Evolutionary conservation across 345 rosid species (phyloP).

Genomic region (Physaria fendleri): DNA sequence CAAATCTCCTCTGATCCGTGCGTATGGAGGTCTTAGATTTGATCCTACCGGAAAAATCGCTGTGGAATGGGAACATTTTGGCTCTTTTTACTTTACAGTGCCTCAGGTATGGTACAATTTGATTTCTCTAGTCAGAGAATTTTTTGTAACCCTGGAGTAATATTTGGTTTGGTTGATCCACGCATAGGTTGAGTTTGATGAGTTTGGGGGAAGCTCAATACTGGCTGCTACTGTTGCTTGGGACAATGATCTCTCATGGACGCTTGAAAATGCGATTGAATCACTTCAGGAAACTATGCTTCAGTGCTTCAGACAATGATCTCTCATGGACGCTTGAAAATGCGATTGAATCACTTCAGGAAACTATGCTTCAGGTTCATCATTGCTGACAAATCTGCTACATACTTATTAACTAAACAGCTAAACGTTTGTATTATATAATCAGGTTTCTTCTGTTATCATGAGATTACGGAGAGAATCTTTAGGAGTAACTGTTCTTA

Average conservation of each 20-base stretch:
- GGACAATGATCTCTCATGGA: conserved; percentile 60
- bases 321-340: conserved; percentile 56
- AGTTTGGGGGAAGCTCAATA: conserved; percentile 60
- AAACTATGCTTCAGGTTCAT: conserved; percentile 48
- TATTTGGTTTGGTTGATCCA: conserved; percentile 25
- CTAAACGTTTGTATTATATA: not conserved
- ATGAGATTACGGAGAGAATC: conserved; percentile 38
- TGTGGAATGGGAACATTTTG: conserved; percentile 73
- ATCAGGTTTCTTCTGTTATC: conserved; percentile 55
- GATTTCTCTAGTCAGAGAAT: not conserved
- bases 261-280: conserved; percentile 49
- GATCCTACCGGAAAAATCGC: conserved; percentile 53
- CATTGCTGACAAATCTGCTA: not conserved
- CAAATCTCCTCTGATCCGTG: conserved; percentile 70
- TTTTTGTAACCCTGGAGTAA: not conserved
- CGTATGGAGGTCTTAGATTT: conserved; percentile 83
- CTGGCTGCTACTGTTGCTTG: conserved; percentile 75
- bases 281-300: conserved; percentile 41
- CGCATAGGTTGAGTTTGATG: conserved; percentile 82
- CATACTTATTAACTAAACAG: not conserved
- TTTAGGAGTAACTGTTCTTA: conserved; percentile 43
- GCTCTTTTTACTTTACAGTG: conserved; percentile 73
- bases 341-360: conserved; percentile 42
- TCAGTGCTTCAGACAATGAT: conserved; percentile 70
- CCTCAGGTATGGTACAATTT: conserved; percentile 58